Conservation (phyloP, 2,329 filamentous ascomycete species). For the Neopestalotiopsis sp. region DNA sequence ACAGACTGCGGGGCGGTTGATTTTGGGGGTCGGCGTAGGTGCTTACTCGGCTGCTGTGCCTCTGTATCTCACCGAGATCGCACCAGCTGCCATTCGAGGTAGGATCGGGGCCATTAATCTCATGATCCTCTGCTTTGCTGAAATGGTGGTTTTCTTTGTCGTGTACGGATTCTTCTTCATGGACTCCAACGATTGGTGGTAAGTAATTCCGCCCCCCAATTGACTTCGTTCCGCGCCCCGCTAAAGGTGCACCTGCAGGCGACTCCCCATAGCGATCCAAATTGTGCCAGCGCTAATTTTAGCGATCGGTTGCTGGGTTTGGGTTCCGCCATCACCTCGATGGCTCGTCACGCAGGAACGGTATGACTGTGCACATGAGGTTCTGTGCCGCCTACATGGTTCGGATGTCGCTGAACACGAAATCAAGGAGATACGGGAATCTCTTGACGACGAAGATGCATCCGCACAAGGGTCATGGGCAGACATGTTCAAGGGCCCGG, state of each 20-base stretch:
- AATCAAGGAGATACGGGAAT: constrained; percentile 41
- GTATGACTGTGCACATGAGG: constrained; percentile 26
- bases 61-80: constrained; percentile 37
- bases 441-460: constrained; percentile 18
- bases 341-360: constrained; percentile 25
- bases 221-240: too few relatives aligned
- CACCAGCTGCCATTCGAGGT: constrained; percentile 32
- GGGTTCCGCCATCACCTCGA: constrained; percentile 25
- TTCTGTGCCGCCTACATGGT: constrained; percentile 25
- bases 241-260: constrained; percentile 11
- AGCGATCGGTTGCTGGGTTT: constrained; percentile 24
- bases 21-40: constrained; percentile 35
- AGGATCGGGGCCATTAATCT: constrained; percentile 35
- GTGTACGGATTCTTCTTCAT: constrained; percentile 35
- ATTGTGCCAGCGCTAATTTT: constrained; percentile 33
- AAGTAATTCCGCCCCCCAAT: neutral
- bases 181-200: constrained; percentile 36
- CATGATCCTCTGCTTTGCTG: constrained; percentile 37
- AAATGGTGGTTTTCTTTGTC: constrained; percentile 37
- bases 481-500: constrained; percentile 24
- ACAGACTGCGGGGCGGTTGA: constrained; percentile 30
- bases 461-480: constrained; percentile 19
- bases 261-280: constrained; percentile 30
- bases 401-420: constrained; percentile 19
- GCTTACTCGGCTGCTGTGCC: constrained; percentile 37